Base-by-base conservation (phyloP, 1,284 basidiomycete genomes). In the Cryptococcus sp. region DNA sequence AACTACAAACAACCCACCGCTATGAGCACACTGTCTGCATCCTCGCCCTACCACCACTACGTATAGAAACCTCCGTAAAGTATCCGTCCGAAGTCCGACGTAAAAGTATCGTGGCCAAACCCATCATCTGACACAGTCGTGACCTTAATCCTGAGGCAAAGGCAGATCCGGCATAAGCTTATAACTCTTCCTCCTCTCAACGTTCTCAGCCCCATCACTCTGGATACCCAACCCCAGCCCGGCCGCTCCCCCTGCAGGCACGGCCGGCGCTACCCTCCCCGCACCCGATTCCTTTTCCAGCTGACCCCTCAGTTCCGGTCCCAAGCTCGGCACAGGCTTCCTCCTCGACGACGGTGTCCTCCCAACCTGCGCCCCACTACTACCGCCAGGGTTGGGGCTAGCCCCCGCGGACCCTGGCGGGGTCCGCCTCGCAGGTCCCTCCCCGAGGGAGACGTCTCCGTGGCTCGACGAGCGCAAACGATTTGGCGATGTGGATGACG, bases 311-410 rank as follows among this genome's bases (percentile, higher is more conserved):
- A 70, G 46, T 44, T 70, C 68, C 18, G 65, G 59, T 7, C 68
- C 68, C 0, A 70, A 56, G 21, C 56, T 60, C 2, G 69, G 69
- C 2, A 70, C 69, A 48, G 69, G 67, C 54, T 69, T 70, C 23
- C 68, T 40, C 52, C 58, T 63, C 13, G 38, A 40, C 24, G 53
- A 55, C 1, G 47, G 37, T 15, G 47, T 52, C 50, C 58, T 52
- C 12, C 48, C 48, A 16, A 50, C 13, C 16, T n/a, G 18, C 13
- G 33, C 23, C 13, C 28, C 46, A 3, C 18, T 18, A 3, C 42
- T 44, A 6, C 42, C 42, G 15, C 24, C 45, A 21, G 18, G 7
- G 28, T 46, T 46, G 16, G 16, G 16, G 39, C 39, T 50, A 4
- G 48, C 8, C 46, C 23, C 11, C 12, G 33, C 11, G n/a, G 33